A percentile compares a stretch with the other conserved stretches of the same genome.
Evolutionary conservation across 257 asterid genomes (phyloP).

Genomic region (Marsdenia floribunda): DNA sequence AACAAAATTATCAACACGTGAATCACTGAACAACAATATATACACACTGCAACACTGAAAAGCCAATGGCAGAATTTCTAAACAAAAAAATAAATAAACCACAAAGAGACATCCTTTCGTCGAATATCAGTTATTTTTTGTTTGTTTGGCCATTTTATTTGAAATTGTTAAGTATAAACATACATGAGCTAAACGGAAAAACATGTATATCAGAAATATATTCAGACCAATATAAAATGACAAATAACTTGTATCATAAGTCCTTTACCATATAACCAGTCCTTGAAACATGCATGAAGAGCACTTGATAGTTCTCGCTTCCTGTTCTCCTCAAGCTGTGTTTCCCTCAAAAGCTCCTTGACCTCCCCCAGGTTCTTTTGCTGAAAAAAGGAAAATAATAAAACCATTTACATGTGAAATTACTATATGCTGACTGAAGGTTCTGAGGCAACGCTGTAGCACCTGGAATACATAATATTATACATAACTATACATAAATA

Average conservation of each 20-base stretch:
- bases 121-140: not conserved
- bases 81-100: not conserved
- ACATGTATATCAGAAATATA: not conserved
- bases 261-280: constrained; percentile 86
- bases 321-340: constrained; percentile 80
- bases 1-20: not conserved
- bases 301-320: constrained; percentile 81
- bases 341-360: constrained; percentile 66
- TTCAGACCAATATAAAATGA: not conserved
- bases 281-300: constrained; percentile 81
- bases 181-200: not conserved
- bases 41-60: not conserved
- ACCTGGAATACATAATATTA: too few relatives aligned
- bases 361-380: constrained; percentile 62
- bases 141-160: too few relatives aligned
- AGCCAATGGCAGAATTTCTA: not conserved
- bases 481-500: too few relatives aligned
- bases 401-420: constrained; percentile 7
- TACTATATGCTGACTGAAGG: not conserved
- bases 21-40: not conserved
- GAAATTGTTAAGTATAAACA: too few relatives aligned
- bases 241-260: not conserved
- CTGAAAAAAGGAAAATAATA: constrained; percentile 42
- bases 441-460: not conserved
- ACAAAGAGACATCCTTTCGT: not conserved